Conservation (phyloP, 306 rosid genomes). For the Nissolia schottii region DNA sequence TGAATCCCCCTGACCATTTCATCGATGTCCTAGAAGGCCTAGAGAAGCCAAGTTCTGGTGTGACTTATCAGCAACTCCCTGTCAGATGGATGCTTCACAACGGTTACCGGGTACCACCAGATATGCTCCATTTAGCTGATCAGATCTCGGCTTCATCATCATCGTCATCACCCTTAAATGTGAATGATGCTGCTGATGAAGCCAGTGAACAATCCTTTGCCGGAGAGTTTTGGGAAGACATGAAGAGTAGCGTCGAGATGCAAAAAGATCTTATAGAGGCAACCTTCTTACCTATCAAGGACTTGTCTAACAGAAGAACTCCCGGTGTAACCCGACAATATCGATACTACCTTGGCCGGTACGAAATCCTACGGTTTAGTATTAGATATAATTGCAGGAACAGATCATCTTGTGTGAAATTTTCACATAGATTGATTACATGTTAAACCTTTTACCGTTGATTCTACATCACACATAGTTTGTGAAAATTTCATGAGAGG, state of each 20-base stretch:
- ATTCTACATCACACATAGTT: no score
- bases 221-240: slow-evolving; percentile 59
- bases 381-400: neutral
- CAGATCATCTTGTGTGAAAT: no score
- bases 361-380: slow-evolving; percentile 15
- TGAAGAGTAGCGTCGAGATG: slow-evolving; percentile 47
- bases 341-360: slow-evolving; percentile 76
- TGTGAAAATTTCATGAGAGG: no score
- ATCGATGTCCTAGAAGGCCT: slow-evolving; percentile 76
- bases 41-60: slow-evolving; percentile 53
- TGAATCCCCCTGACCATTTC: slow-evolving; percentile 83
- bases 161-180: slow-evolving; percentile 35
- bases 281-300: slow-evolving; percentile 40
- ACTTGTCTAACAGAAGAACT: slow-evolving; percentile 58
- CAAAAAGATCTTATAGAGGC: slow-evolving; percentile 40
- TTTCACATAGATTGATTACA: no score
- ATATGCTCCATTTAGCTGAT: slow-evolving; percentile 64
- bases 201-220: slow-evolving; percentile 45
- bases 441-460: no score
- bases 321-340: slow-evolving; percentile 64
- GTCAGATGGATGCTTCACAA: slow-evolving; percentile 87
- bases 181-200: slow-evolving; percentile 24
- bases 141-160: slow-evolving; percentile 43
- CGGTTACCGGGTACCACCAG: slow-evolving; percentile 67
- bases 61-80: slow-evolving; percentile 60